Conservation (phyloP, 768 basidiomycete genomes). For the Naganishia kalamii region DNA sequence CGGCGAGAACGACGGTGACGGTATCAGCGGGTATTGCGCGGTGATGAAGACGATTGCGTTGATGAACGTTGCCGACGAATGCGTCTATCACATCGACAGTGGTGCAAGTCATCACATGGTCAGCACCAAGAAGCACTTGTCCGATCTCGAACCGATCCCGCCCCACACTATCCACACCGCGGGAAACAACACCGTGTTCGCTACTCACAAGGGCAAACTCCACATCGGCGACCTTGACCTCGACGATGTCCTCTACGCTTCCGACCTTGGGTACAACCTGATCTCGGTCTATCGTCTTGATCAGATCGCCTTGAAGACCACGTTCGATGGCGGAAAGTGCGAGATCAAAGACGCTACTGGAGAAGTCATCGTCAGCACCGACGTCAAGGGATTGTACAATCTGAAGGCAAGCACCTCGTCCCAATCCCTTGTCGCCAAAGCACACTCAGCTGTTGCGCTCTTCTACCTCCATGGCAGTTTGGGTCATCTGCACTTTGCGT, state of each 20-base stretch:
- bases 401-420: too few relatives aligned
- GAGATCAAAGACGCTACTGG: too few relatives aligned
- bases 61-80: not conserved
- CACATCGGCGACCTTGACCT: not conserved
- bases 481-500: too few relatives aligned
- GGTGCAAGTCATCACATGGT: not conserved
- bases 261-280: not conserved
- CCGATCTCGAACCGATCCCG: not conserved
- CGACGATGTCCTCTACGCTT: not conserved
- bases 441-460: too few relatives aligned
- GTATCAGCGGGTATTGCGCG: not conserved
- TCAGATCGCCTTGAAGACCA: not conserved
- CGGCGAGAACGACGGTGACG: not conserved
- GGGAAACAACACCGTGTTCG: not conserved
- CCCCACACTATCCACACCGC: not conserved
- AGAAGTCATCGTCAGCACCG: too few relatives aligned
- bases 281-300: not conserved
- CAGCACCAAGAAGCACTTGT: not conserved
- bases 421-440: too few relatives aligned
- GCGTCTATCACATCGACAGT: not conserved
- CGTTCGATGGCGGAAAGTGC: too few relatives aligned
- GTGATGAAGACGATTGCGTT: not conserved
- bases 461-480: too few relatives aligned
- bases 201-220: not conserved
- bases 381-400: too few relatives aligned